Conservation (phyloP, 2,329 filamentous ascomycete species). For the Colletotrichum sansevieriae region DNA sequence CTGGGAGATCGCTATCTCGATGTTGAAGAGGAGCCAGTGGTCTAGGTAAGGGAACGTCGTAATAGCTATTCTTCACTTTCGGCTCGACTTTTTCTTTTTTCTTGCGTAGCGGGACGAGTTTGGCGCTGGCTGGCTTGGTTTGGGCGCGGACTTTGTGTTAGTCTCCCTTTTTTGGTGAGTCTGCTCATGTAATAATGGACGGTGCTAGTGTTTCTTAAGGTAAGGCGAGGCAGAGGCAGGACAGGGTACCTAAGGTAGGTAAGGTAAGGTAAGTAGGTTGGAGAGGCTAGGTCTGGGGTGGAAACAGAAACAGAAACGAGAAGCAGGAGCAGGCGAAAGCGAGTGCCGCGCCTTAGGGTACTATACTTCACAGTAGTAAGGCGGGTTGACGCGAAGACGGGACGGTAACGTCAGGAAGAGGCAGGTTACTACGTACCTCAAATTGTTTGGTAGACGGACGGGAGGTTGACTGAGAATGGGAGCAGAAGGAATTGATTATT, state of each 20-base stretch:
- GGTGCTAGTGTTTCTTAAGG: neutral
- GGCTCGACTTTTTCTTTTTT: neutral
- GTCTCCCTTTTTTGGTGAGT: neutral
- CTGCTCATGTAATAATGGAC: constrained; percentile 3
- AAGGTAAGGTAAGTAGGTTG: neutral
- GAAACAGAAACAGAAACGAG: neutral
- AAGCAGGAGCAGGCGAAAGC: neutral
- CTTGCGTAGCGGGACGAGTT: no score
- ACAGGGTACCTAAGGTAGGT: neutral
- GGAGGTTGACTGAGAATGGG: no score
- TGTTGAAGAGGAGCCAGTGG: constrained; percentile 9
- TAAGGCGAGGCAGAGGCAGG: neutral
- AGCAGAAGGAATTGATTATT: neutral
- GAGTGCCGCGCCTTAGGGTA: neutral
- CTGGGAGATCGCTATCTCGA: constrained; percentile 41
- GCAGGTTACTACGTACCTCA: no score
- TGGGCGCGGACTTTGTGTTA: no score
- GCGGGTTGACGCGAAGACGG: no score
- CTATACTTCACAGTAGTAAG: neutral
- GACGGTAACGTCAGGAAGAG: no score
- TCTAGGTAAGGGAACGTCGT: constrained; percentile 25
- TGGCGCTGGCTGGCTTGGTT: no score
- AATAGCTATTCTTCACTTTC: neutral
- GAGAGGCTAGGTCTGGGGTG: constrained; percentile 9
- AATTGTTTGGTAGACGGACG: no score